These are phyloP conservation scores for Mucor saturninus DNA, from an alignment of 371 early-diverging fungal species.

Conservation along the genomic window DNA sequence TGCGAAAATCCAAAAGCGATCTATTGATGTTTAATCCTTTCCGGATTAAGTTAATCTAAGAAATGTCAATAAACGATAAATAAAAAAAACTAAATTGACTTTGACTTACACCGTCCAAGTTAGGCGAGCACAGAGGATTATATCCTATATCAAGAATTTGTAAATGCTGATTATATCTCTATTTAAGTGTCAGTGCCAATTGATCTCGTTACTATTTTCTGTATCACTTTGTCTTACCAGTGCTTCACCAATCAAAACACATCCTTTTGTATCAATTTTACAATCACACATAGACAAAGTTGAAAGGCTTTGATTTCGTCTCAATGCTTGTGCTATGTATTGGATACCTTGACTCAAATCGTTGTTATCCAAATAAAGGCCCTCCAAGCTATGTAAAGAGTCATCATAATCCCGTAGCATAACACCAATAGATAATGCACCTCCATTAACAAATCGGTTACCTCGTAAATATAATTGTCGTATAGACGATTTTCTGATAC, in stretches of 20 bases:
- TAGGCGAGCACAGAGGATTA: constrained; percentile 46
- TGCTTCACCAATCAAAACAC: constrained; percentile 62
- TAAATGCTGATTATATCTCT: constrained; percentile 57
- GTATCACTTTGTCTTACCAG: constrained; percentile 24
- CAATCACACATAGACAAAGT: constrained; percentile 58
- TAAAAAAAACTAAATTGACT: background rate
- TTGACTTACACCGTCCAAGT: constrained; percentile 53
- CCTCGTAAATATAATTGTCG: constrained; percentile 30
- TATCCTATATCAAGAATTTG: constrained; percentile 46
- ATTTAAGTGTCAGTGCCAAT: constrained; percentile 31
- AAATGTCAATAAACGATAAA: background rate
- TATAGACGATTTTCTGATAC: constrained; percentile 50
- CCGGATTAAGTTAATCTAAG: constrained; percentile 57
- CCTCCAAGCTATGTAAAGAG: constrained; percentile 41
- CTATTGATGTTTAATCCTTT: constrained; percentile 70
- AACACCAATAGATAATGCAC: constrained; percentile 66
- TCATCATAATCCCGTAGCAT: constrained; percentile 69
- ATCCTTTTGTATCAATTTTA: constrained; percentile 60
- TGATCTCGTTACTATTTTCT: constrained; percentile 52
- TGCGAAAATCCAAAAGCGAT: constrained; percentile 61
- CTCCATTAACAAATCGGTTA: constrained; percentile 55
- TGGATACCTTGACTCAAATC: constrained; percentile 67
- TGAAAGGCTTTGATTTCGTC: constrained; percentile 58
- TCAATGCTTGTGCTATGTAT: constrained; percentile 65
- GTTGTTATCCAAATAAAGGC: constrained; percentile 46